phyloP scores from a whole-genome alignment of 306 rosid genomes.

The Rosa chinensis region DNA sequence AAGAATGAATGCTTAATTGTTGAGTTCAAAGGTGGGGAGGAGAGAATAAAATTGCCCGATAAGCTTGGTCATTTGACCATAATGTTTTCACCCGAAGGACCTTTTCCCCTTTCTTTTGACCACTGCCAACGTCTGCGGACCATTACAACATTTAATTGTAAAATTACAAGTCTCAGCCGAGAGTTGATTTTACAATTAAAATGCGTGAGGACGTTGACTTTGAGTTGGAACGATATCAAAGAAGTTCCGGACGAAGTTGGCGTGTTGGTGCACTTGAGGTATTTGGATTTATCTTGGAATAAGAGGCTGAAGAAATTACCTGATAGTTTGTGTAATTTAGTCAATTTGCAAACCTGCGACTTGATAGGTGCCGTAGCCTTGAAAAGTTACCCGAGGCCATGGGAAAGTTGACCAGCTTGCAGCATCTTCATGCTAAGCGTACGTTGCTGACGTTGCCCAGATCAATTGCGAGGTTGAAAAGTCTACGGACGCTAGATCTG shows the following conservation, averaged over 20 bases:
- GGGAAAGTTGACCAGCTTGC: slow-evolving; percentile 7
- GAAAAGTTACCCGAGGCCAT: neutral
- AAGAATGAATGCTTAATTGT: neutral
- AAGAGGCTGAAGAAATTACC: neutral
- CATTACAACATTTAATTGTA: fast-evolving
- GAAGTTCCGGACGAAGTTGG: neutral
- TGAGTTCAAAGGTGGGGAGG: neutral
- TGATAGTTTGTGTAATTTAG: neutral
- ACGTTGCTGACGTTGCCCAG: neutral
- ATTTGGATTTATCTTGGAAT: neutral
- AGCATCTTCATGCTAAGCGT: neutral
- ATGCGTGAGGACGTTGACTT: slow-evolving; percentile 6
- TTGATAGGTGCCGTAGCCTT: fast-evolving
- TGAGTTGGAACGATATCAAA: neutral
- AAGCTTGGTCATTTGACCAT: neutral
- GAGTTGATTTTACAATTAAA: neutral
- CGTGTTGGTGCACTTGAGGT: slow-evolving; percentile 1
- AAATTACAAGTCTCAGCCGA: fast-evolving
- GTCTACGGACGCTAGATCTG: neutral
- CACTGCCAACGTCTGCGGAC: neutral
- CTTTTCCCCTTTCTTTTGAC: neutral
- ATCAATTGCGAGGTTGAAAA: neutral
- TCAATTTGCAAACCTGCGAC: slow-evolving; percentile 5
- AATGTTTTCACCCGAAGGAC: neutral
- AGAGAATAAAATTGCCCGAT: neutral